Percentiles rank a stretch among this genome's conserved stretches.
Conservation (phyloP, 768 basidiomycete genomes). For the Artomyces pyxidatus region DNA sequence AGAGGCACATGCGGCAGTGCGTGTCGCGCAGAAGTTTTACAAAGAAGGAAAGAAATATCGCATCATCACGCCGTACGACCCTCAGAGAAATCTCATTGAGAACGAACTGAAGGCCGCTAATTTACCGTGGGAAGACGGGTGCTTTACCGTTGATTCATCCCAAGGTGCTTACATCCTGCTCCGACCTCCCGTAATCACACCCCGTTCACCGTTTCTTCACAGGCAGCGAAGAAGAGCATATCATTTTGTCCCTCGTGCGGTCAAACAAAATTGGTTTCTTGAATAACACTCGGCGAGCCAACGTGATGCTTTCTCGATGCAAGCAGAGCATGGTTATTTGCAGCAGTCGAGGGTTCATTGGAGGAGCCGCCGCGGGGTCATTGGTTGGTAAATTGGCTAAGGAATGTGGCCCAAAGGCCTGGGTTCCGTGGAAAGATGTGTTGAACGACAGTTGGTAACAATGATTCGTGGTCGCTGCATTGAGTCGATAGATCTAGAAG, state of each 20-base stretch:
- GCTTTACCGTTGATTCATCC: conserved; percentile 30
- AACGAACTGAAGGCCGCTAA: conserved; percentile 16
- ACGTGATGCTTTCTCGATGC: conserved; percentile 30
- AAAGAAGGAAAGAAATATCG: conserved; percentile 16
- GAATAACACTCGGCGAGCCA: conserved; percentile 19
- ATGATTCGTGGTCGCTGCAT: no score
- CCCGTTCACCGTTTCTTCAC: background rate
- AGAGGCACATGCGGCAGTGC: conserved; percentile 21
- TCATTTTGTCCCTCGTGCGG: conserved; percentile 27
- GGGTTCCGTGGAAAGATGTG: conserved; percentile 8
- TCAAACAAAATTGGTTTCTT: conserved; percentile 26
- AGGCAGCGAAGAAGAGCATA: conserved; percentile 28
- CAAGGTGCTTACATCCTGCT: conserved; percentile 21
- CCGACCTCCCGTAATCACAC: background rate
- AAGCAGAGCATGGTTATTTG: conserved; percentile 26
- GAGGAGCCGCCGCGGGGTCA: conserved; percentile 8
- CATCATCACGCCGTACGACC: conserved; percentile 30
- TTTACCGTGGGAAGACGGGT: conserved; percentile 20
- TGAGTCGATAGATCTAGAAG: no score
- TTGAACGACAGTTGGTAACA: no score
- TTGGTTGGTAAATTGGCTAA: conserved; percentile 21
- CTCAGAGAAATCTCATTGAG: conserved; percentile 23
- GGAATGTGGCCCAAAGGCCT: conserved; percentile 13
- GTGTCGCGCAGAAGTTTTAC: conserved; percentile 16
- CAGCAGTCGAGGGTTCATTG: conserved; percentile 20